Evolutionary conservation across 2,329 filamentous ascomycete genomes (phyloP).

Genomic region (Orbilia javanica): DNA sequence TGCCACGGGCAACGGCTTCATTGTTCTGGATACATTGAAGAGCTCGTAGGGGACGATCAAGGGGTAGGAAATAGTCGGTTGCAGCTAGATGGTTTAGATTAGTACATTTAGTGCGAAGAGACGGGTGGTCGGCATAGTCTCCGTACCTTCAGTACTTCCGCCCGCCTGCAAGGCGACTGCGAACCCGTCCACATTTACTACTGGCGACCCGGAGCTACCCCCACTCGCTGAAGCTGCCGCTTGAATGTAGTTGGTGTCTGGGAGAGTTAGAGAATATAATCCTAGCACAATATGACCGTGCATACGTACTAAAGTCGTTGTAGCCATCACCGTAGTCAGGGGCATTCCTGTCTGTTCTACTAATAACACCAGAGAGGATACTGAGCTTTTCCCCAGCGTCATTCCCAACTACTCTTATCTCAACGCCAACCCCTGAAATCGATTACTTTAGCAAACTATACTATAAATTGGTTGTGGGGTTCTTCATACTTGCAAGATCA

Average conservation of each 20-base stretch:
- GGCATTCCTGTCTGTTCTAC: conserved; percentile 92
- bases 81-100: conserved; percentile 71
- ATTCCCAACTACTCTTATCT: conserved; percentile 97
- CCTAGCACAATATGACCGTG: background rate
- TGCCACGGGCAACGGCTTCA: conserved; percentile 83
- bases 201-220: conserved; percentile 96
- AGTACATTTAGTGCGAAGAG: background rate
- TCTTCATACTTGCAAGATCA: conserved; percentile 74
- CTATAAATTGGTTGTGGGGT: conserved; percentile 59
- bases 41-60: conserved; percentile 89
- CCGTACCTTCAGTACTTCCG: conserved; percentile 82
- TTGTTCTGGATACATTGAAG: conserved; percentile 85
- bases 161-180: conserved; percentile 95
- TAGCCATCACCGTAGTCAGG: conserved; percentile 98
- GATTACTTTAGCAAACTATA: conserved; percentile 37
- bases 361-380: conserved; percentile 97
- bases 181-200: conserved; percentile 93
- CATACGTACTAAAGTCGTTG: conserved; percentile 86
- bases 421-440: conserved; percentile 76
- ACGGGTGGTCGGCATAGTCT: background rate
- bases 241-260: conserved; percentile 90
- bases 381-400: conserved; percentile 98
- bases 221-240: conserved; percentile 96
- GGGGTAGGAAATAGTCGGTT: conserved; percentile 95
- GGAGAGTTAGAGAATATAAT: background rate